Evolutionary conservation across 225 moss, liverwort and hornwort genomes (phyloP), one percentile per base, ranked within the genome.

Genomic region (Sphagnum contortum): DNA sequence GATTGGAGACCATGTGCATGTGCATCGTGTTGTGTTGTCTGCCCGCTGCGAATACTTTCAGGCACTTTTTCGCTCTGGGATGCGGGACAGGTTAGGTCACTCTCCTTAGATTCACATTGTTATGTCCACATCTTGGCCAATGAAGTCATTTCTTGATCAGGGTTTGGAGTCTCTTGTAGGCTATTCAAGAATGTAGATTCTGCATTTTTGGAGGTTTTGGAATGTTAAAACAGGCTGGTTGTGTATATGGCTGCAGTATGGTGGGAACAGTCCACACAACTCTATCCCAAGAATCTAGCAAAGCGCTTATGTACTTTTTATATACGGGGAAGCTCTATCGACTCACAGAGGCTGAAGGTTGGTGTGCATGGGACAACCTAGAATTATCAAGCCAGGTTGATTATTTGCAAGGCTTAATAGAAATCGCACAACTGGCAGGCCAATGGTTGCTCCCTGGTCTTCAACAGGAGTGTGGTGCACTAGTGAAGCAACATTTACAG

Each of bases 31-130:
- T 64, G 69, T 92, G 47, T 69, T 89, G 55, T 87, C 89, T 59
- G 66, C 81, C 62, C 79, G 85, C 29, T 83, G 85, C 65, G 82
- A 83, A 49, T 89, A 92, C 68, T 89, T 85, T 67, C 73, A 83
- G 66, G 92, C 78, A 44, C 85, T 92, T 13, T 89, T 92, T 66
- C 76, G 89, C 48, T 87, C 89, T 48, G 89, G 87, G 64, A 92
- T 92, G 92, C 81, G 87, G 4, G 92, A 92, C 77, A 89, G 87
- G 89, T 87, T 63, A 50, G 70, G 3, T 61, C 47, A 29, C 29
- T 29, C 29, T 29, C 29, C 29, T 29, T 29, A 29, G 29, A 29
- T 0, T 29, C 29, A 29, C 29, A 29, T 29, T 29, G 29, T 29
- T 29, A 29, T 29, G 29, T 29, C 29, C 29, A 29, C 29, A 1